phyloP scores from a whole-genome alignment of 2,329 filamentous ascomycete genomes.

The Chaetoscypha palmicola region DNA sequence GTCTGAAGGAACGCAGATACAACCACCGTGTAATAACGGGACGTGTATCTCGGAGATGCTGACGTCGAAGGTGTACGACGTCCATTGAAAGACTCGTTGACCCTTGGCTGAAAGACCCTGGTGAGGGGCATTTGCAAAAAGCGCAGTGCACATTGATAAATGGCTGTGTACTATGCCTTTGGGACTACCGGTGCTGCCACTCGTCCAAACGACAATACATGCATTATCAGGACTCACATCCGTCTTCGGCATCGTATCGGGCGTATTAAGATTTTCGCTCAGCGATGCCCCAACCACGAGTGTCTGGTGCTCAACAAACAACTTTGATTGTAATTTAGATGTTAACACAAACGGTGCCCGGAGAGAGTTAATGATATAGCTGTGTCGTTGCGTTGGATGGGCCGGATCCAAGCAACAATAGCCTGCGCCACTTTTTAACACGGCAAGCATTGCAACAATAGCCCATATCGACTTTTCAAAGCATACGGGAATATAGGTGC shows the following conservation, averaged over 20 bases:
- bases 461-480: slow-evolving; percentile 26
- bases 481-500: slow-evolving; percentile 17
- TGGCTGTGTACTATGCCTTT: neutral
- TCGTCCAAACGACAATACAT: neutral
- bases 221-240: neutral
- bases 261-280: neutral
- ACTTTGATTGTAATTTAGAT: neutral
- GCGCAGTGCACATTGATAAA: no score
- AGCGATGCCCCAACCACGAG: neutral
- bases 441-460: slow-evolving; percentile 23
- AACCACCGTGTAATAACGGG: slow-evolving; percentile 13
- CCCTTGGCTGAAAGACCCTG: neutral
- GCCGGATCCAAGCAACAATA: slow-evolving; percentile 28
- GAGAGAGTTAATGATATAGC: no score
- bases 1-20: neutral
- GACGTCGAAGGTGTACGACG: slow-evolving; percentile 10
- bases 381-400: slow-evolving; percentile 21
- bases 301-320: neutral
- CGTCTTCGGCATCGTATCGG: no score
- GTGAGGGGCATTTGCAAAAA: no score
- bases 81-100: neutral
- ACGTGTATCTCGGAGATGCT: slow-evolving; percentile 7
- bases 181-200: neutral
- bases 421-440: slow-evolving; percentile 24
- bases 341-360: no score